phyloP scores from a whole-genome alignment of 306 rosid species.

The Lathyrus oleraceus region DNA sequence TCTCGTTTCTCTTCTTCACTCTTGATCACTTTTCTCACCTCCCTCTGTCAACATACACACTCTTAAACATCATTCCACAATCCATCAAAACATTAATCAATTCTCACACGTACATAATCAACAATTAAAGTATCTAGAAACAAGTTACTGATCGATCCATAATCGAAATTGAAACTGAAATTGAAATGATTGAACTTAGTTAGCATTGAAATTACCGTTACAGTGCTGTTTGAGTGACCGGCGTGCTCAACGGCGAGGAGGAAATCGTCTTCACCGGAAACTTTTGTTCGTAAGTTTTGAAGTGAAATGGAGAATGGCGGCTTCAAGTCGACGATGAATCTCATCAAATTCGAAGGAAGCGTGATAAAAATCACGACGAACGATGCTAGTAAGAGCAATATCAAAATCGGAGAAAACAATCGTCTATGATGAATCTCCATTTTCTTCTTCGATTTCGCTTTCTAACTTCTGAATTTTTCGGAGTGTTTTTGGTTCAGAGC shows the following conservation, averaged over 20 bases:
- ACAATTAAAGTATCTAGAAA: neutral
- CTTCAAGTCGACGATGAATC: neutral
- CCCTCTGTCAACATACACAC: conserved; percentile 26
- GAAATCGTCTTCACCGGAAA: neutral
- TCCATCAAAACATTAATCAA: neutral
- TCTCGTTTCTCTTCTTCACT: conserved; percentile 36
- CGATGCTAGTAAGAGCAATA: conserved; percentile 2
- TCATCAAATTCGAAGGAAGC: conserved; percentile 25
- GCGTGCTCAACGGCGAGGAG: conserved; percentile 20
- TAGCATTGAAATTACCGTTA: neutral
- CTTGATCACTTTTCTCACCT: neutral
- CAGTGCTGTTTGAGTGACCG: conserved; percentile 22
- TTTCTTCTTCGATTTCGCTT: neutral
- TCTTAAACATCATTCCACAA: too few relatives aligned
- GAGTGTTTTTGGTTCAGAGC: neutral
- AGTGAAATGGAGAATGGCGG: neutral
- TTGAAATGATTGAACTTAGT: neutral
- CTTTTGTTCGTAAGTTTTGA: conserved; percentile 9
- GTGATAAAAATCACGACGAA: neutral
- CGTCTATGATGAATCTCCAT: conserved; percentile 11
- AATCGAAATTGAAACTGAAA: neutral
- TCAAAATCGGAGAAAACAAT: conserved; percentile 15
- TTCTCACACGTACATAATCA: neutral
- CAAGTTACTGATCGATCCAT: neutral
- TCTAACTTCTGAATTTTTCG: neutral